Evolutionary conservation across 306 rosid species (phyloP).

Genomic region (Vicia villosa): DNA sequence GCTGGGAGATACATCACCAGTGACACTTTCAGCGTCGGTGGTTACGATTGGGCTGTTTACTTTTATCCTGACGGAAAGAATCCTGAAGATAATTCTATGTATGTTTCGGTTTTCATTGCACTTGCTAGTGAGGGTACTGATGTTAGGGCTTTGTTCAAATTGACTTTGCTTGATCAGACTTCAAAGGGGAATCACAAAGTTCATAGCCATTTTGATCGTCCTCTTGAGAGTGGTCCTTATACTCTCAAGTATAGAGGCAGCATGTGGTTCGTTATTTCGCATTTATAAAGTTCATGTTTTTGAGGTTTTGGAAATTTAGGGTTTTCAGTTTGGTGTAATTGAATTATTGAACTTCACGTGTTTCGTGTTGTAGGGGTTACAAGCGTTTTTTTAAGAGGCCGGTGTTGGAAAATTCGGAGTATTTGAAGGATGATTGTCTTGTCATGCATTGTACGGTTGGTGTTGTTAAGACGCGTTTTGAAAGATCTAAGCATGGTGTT

Average conservation of each 20-base stretch:
- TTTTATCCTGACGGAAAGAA: slow-evolving; percentile 94
- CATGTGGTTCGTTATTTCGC: slow-evolving; percentile 61
- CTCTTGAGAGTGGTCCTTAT: slow-evolving; percentile 90
- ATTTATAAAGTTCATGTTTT: background rate
- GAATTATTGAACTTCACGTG: background rate
- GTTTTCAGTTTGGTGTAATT: slow-evolving; percentile 18
- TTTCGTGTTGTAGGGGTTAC: slow-evolving; percentile 74
- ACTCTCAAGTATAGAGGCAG: slow-evolving; percentile 90
- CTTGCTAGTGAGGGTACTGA: slow-evolving; percentile 85
- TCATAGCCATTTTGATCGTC: slow-evolving; percentile 92
- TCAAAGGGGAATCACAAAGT: slow-evolving; percentile 75
- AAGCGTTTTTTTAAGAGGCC: slow-evolving; percentile 79
- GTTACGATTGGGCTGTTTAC: slow-evolving; percentile 92
- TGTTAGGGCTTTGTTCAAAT: slow-evolving; percentile 83
- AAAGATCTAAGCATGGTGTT: slow-evolving; percentile 58
- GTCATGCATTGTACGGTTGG: slow-evolving; percentile 92
- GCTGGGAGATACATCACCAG: slow-evolving; percentile 80
- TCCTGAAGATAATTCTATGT: slow-evolving; percentile 74
- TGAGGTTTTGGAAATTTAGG: slow-evolving; percentile 20
- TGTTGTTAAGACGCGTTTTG: slow-evolving; percentile 81
- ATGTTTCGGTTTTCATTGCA: slow-evolving; percentile 88
- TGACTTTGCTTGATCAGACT: slow-evolving; percentile 77
- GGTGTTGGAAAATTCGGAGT: slow-evolving; percentile 72
- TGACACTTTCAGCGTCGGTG: slow-evolving; percentile 82
- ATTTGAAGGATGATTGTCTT: slow-evolving; percentile 86